Evolutionary conservation across 164 flowering plant genomes (phyloP), one percentile per base, ranked within the genome.

Genomic region (Kingdonia uniflora): DNA sequence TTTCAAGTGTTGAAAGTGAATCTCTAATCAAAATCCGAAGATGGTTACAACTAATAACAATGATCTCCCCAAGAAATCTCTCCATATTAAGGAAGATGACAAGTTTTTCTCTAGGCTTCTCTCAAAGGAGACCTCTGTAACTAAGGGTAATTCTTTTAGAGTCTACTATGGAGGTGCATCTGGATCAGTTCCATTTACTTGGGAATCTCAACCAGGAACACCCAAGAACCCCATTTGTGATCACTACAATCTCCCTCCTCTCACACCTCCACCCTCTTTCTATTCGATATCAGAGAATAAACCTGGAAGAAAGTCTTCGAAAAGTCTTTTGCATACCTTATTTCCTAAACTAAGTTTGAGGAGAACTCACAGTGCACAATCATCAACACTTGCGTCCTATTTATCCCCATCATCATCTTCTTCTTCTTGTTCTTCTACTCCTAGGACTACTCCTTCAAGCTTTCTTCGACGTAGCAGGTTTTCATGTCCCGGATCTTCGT

Each of bases 131-230:
- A 67, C 37, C 43, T 68, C 84, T 49, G 62, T 49, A 42, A 65
- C 69, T 5, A 29, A 3, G 35, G 68, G 65, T 46, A 60, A 71
- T n/a, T 79, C 88, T 22, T 62, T 66, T 56, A 68, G 85, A 55
- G 74, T 77, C 33, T 79, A 81, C 69, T 69, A 74, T 49, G 76
- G 73, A 19, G 79, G 59, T 11, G 65, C 68, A 5, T 37, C 79
- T 6, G 79, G 73, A 43, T 35, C 74, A 7, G 73, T 84, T 8
- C 91, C 91, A 5, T 84, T 84, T 67, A 33, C 50, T 20, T 84
- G 91, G 91, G 91, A 84, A 40, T 75, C 83, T 19, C 79, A 66
- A 35, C 91, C 91, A 14, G 91, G 91, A 0, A 84, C 84, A 0
- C 91, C 91, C 0, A 84, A 80, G 40, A 22, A 63, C 37, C 20